Conservation (phyloP, 805 yeast genomes). For the Wickerhamomyces bisporus region DNA sequence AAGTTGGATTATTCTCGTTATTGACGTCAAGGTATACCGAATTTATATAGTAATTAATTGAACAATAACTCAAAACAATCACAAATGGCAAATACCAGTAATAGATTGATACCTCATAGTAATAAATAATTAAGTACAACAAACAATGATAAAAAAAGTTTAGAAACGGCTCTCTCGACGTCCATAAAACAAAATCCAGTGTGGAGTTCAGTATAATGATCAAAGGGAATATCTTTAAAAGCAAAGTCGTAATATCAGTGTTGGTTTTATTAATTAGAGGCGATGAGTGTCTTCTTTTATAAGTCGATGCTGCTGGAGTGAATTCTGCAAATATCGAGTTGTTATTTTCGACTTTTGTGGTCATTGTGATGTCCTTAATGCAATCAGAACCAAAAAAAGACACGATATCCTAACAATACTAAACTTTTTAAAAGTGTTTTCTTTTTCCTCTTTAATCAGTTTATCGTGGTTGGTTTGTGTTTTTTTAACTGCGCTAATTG, state of each 20-base stretch:
- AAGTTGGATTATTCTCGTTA: slow-evolving; percentile 38
- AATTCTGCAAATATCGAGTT: slow-evolving; percentile 2
- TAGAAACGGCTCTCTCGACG: slow-evolving; percentile 36
- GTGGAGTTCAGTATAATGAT: slow-evolving; percentile 36
- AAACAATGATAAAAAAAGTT: slow-evolving; percentile 35
- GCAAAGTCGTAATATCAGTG: slow-evolving; percentile 38
- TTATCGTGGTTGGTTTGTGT: too few relatives aligned
- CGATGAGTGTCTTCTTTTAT: slow-evolving; percentile 1
- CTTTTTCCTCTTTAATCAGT: too few relatives aligned
- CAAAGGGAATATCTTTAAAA: slow-evolving; percentile 41
- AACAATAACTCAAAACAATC: slow-evolving; percentile 30
- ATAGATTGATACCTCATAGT: slow-evolving; percentile 30
- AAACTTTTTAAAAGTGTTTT: too few relatives aligned
- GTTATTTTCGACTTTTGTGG: not conserved
- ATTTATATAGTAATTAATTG: slow-evolving; percentile 38
- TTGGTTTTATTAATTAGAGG: slow-evolving; percentile 5
- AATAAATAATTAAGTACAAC: slow-evolving; percentile 33
- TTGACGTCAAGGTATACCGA: slow-evolving; percentile 36
- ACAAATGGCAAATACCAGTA: slow-evolving; percentile 30
- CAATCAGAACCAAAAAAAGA: too few relatives aligned
- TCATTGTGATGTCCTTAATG: not conserved
- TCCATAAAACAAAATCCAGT: slow-evolving; percentile 43
- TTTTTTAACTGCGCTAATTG: too few relatives aligned
- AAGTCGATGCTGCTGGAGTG: slow-evolving; percentile 1
- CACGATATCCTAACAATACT: too few relatives aligned